A percentile compares a stretch with the other conserved stretches of the same genome.
Evolutionary conservation across 2,329 filamentous ascomycete genomes (phyloP).

Genomic region (Leptodontidium sp.): DNA sequence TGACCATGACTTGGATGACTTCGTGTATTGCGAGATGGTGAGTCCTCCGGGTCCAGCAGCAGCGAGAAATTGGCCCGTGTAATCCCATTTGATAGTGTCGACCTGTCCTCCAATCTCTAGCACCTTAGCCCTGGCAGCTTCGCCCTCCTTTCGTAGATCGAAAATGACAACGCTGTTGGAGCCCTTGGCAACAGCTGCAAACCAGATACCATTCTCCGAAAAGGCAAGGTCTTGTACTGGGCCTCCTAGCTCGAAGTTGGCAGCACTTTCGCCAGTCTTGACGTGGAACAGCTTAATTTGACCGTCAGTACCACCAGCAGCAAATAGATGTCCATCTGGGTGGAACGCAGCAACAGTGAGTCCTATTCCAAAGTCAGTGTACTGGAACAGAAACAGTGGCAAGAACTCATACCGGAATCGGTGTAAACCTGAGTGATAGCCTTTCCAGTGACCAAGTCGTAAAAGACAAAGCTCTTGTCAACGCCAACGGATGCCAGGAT

Average conservation of each 20-base stretch:
- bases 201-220: slow-evolving; percentile 97
- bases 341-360: slow-evolving; percentile 83
- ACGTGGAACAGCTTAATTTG: slow-evolving; percentile 91
- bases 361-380: slow-evolving; percentile 38
- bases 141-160: slow-evolving; percentile 91
- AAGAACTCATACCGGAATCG: slow-evolving; percentile 71
- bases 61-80: slow-evolving; percentile 91
- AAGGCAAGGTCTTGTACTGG: slow-evolving; percentile 82
- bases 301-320: slow-evolving; percentile 79
- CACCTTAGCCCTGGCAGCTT: slow-evolving; percentile 81
- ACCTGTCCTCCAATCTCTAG: slow-evolving; percentile 85
- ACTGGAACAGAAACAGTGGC: not conserved
- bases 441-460: slow-evolving; percentile 75
- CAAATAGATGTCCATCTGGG: slow-evolving; percentile 94
- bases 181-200: slow-evolving; percentile 81
- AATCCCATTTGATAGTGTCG: slow-evolving; percentile 85
- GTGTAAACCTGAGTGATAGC: slow-evolving; percentile 81
- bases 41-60: slow-evolving; percentile 81
- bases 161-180: slow-evolving; percentile 85
- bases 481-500: slow-evolving; percentile 87
- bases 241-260: slow-evolving; percentile 73
- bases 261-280: slow-evolving; percentile 78
- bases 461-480: slow-evolving; percentile 93
- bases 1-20: slow-evolving; percentile 86
- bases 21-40: slow-evolving; percentile 89